These are phyloP conservation scores for Phyllosticta capitalensis DNA, from an alignment of 2,329 filamentous ascomycete species.

Conservation along the genomic window DNA sequence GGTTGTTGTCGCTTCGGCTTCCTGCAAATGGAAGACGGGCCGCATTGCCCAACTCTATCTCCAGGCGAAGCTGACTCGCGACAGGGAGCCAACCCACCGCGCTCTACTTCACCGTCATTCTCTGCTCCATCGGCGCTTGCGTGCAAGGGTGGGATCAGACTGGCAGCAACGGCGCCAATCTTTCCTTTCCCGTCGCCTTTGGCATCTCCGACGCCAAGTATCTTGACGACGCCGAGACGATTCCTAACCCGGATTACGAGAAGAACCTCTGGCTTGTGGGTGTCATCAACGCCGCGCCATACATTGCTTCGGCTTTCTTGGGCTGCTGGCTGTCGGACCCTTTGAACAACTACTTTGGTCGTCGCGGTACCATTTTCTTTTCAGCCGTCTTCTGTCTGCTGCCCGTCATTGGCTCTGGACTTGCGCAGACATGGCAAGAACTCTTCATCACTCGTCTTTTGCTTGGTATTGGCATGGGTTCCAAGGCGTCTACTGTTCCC, in stretches of 20 bases:
- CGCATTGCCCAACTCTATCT: neutral
- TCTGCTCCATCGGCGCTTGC: conserved; percentile 61
- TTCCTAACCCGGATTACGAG: conserved; percentile 13
- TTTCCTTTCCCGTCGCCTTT: conserved; percentile 50
- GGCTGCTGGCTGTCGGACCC: conserved; percentile 22
- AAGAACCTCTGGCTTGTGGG: conserved; percentile 23
- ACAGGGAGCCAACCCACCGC: conserved; percentile 34
- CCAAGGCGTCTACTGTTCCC: conserved; percentile 37
- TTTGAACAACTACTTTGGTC: conserved; percentile 20
- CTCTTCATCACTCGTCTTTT: conserved; percentile 29
- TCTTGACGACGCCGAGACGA: conserved; percentile 13
- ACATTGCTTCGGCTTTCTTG: conserved; percentile 14
- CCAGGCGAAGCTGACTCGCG: neutral
- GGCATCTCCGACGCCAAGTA: conserved; percentile 34
- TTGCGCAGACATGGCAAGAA: conserved; percentile 30
- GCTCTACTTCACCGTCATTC: conserved; percentile 57
- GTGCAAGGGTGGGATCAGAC: conserved; percentile 60
- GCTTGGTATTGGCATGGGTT: conserved; percentile 35
- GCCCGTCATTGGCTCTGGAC: conserved; percentile 26
- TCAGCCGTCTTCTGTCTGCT: conserved; percentile 21
- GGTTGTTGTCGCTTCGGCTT: neutral
- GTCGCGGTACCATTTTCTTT: conserved; percentile 22
- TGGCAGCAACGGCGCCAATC: conserved; percentile 42
- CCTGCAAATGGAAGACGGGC: neutral
- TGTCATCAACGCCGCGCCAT: conserved; percentile 16